Evolutionary conservation across 2,329 filamentous ascomycete species (phyloP).

Genomic region (Xylariaceae sp.): DNA sequence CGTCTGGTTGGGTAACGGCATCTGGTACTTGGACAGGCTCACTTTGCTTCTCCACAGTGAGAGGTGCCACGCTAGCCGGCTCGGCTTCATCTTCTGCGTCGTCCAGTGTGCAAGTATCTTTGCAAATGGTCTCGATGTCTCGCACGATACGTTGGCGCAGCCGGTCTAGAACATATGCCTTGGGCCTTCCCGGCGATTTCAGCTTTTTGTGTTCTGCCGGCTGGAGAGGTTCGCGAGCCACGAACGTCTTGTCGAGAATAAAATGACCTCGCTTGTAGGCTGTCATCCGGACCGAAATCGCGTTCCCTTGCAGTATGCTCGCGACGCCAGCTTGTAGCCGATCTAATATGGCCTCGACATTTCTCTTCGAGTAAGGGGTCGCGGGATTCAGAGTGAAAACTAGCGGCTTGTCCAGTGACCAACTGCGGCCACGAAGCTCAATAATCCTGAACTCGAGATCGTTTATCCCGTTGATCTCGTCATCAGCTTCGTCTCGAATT

Average conservation of each 20-base stretch:
- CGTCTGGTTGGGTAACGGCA: constrained; percentile 7
- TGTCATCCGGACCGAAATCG: constrained; percentile 50
- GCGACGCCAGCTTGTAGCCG: constrained; percentile 54
- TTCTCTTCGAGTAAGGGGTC: constrained; percentile 47
- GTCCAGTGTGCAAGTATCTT: constrained; percentile 53
- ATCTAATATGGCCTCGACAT: constrained; percentile 52
- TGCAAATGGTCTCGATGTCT: constrained; percentile 54
- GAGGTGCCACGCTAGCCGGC: constrained; percentile 2
- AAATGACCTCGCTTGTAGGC: constrained; percentile 57
- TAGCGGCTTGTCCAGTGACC: constrained; percentile 51
- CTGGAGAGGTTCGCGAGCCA: constrained; percentile 42
- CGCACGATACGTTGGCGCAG: constrained; percentile 50
- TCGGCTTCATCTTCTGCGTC: constrained; percentile 35
- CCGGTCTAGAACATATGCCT: constrained; percentile 44
- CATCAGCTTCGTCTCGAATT: constrained; percentile 46
- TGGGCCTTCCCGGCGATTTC: constrained; percentile 40
- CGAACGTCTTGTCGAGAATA: constrained; percentile 52
- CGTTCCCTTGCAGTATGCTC: constrained; percentile 51
- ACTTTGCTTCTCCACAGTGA: constrained; percentile 3
- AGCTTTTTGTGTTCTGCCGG: constrained; percentile 35
- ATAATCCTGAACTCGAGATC: constrained; percentile 53
- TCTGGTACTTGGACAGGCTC: constrained; percentile 6
- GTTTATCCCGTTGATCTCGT: constrained; percentile 44
- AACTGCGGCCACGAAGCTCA: constrained; percentile 49
- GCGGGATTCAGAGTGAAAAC: constrained; percentile 47